Conservation (phyloP, 164 flowering plant genomes). For the Magnolia changhungtana region DNA sequence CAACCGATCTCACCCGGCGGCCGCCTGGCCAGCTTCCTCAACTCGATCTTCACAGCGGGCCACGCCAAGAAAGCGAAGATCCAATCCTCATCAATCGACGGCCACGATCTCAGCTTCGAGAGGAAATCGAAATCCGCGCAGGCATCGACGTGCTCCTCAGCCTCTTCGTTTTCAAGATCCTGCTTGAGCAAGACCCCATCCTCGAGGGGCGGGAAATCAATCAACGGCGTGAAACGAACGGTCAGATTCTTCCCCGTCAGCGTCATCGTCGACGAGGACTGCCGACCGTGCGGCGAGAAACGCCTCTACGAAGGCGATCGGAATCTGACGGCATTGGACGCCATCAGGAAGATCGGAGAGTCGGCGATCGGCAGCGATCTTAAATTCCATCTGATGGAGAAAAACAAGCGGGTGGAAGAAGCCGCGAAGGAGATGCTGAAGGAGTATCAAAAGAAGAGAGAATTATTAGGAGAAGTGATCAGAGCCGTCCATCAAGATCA, state of each 20-base stretch:
- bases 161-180: conserved; percentile 76
- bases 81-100: not conserved
- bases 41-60: conserved; percentile 57
- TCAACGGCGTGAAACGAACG: conserved; percentile 49
- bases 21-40: conserved; percentile 65
- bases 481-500: conserved; percentile 17
- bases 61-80: conserved; percentile 45
- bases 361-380: conserved; percentile 27
- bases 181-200: conserved; percentile 78
- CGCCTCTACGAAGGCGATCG: conserved; percentile 27
- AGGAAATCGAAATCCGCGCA: conserved; percentile 29
- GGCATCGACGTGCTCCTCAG: conserved; percentile 61
- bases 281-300: conserved; percentile 55
- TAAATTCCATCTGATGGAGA: conserved; percentile 33
- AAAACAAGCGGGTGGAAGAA: conserved; percentile 43
- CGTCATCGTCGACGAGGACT: conserved; percentile 60
- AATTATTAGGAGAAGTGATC: conserved; percentile 17
- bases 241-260: conserved; percentile 79
- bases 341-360: conserved; percentile 9
- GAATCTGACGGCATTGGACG: conserved; percentile 7
- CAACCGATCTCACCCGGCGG: conserved; percentile 92
- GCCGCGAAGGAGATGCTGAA: conserved; percentile 45
- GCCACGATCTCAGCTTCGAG: conserved; percentile 15
- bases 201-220: conserved; percentile 33
- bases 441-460: conserved; percentile 33